phyloP scores from a whole-genome alignment of 805 yeast species.

The Yamadazyma nakazawae region DNA sequence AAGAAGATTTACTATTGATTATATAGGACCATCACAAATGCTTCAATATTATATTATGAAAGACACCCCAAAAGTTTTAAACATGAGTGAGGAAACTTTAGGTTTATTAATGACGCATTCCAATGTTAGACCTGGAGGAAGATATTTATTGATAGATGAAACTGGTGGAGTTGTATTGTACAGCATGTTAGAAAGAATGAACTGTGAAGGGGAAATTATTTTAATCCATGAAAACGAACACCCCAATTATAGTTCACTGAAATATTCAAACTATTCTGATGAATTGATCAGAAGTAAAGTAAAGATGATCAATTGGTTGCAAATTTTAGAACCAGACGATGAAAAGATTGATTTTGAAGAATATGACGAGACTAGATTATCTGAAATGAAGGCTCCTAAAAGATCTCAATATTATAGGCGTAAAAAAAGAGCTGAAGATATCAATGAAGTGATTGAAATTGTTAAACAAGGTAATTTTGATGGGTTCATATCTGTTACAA shows the following conservation, averaged over 20 bases:
- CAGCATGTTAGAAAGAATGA: conserved; percentile 88
- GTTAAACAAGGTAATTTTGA: conserved; percentile 60
- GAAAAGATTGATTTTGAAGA: conserved; percentile 47
- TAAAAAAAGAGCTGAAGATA: conserved; percentile 51
- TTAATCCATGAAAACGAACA: conserved; percentile 92
- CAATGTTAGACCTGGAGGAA: conserved; percentile 86
- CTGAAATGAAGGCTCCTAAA: conserved; percentile 55
- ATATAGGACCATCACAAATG: conserved; percentile 66
- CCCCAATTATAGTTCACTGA: conserved; percentile 70
- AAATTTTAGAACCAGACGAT: conserved; percentile 74
- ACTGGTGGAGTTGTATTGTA: conserved; percentile 89
- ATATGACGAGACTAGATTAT: conserved; percentile 50
- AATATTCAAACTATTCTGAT: conserved; percentile 61
- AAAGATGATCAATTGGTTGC: conserved; percentile 70
- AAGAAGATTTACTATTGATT: conserved; percentile 79
- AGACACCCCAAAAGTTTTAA: conserved; percentile 68
- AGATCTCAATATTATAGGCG: conserved; percentile 67
- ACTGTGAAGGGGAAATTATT: conserved; percentile 66
- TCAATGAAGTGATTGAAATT: conserved; percentile 47
- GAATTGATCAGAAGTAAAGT: conserved; percentile 53
- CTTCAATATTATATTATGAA: conserved; percentile 74
- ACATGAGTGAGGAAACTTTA: conserved; percentile 79
- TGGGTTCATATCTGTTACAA: conserved; percentile 69
- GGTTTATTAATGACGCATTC: conserved; percentile 76
- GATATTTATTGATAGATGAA: conserved; percentile 84